Base-by-base conservation (phyloP, 2,329 filamentous ascomycete species). In the Trichoderma simmonsii region DNA sequence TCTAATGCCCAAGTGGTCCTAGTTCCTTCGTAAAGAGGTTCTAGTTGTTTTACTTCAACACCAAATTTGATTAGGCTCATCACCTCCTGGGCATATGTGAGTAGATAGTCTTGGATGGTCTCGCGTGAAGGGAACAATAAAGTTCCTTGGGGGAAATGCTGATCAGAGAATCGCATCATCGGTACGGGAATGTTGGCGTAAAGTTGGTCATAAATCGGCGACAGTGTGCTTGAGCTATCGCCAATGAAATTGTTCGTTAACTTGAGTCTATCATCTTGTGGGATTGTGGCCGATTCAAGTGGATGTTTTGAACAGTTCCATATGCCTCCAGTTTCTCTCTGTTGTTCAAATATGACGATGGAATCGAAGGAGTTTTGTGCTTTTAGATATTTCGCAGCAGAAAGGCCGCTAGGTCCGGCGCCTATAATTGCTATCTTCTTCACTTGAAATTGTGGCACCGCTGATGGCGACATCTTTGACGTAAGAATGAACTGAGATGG, bases 101-200 rank as follows among this genome's bases (percentile, higher is more conserved):
- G 82, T 1, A 98, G 84, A 78, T 98, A 98, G 21, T 88, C 80
- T 73, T 91, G 87, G 3, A 98, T 92, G 26, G 87, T 85, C 73
- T 90, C 82, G 73, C 95, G 89, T 24, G 85, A 87, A 0, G 95
- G 95, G 76, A 95, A 97, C 1, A 97, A 85, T 78, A 91, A 89
- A 7, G 87, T 85, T 12, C 89, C 86, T 2, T 85, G 77, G 0
- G 88, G 86, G 77, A 95, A 95, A 0, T 86, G 79, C 9, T 88
- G 83, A 75, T 95, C 92, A 5, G 91, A 91, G 80, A 91, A 97
- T 3, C 86, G 84, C 95, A 98, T 98, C 66, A 98, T 80, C 0
- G 86, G 85, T 73, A 92, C 89, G 0, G 94, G 93, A 62, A 98
- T 94, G 80, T 98, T 98, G 32, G 95, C 94, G 77, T 97, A 91